Evolutionary conservation across 108 stramenopile species (phyloP), one percentile per base, ranked within the genome.

Genomic region (Skeletonema potamos): DNA sequence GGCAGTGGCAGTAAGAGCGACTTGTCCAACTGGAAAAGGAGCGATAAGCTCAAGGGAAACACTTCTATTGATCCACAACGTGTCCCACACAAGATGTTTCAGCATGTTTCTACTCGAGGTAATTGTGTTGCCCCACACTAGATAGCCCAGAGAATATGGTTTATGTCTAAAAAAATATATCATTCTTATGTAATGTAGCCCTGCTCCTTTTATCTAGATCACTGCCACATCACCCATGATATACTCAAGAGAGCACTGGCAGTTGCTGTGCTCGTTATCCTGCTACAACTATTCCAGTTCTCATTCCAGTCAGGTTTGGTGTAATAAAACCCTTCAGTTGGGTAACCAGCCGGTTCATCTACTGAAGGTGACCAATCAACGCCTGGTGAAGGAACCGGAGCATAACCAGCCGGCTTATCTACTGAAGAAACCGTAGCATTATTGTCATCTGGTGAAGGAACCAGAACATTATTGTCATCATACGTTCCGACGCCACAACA

Each of bases 101-200:
- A 64, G 28, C 74, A 75, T 30, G 68, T 75, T 26, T 68, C 55
- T 27, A 62, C 20, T 26, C 24, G 61, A 17, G 68, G 68, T 4
- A 63, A 27, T 20, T 70, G 68, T 57, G 55, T 64, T 18, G 11
- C 18, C 11, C 0, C 11, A 2, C 56, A n/a, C n/a, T n/a, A n/a
- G n/a, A n/a, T n/a, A n/a, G n/a, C n/a, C n/a, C n/a, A n/a, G n/a
- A n/a, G n/a, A n/a, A n/a, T n/a, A n/a, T n/a, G n/a, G n/a, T n/a
- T n/a, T n/a, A n/a, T n/a, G n/a, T n/a, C n/a, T n/a, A n/a, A n/a
- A n/a, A n/a, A n/a, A n/a, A n/a, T n/a, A n/a, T n/a, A n/a, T n/a
- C n/a, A n/a, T n/a, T n/a, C n/a, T n/a, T n/a, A n/a, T n/a, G n/a
- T n/a, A n/a, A n/a, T n/a, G n/a, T n/a, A n/a, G n/a, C n/a, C n/a